Evolutionary conservation across 352 stramenopile genomes (phyloP).

Genomic region (Aphanomyces invadans): DNA sequence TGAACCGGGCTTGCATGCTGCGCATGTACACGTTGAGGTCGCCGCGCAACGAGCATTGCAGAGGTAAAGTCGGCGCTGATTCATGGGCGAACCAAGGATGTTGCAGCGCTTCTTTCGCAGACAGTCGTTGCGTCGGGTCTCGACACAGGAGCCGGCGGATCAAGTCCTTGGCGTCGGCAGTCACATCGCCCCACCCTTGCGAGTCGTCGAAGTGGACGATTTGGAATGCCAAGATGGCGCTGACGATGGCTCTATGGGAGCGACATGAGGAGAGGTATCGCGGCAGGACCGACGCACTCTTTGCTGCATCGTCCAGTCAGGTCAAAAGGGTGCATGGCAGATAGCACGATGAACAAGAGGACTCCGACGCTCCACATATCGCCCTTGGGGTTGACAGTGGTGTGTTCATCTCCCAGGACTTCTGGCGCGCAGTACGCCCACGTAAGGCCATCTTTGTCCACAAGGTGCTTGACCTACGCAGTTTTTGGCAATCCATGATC

Average conservation of each 20-base stretch:
- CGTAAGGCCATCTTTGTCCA: conserved; percentile 37
- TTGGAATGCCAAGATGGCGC: conserved; percentile 34
- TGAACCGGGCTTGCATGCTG: conserved; percentile 58
- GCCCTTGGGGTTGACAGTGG: conserved; percentile 39
- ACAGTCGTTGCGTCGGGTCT: conserved; percentile 38
- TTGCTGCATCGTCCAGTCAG: conserved; percentile 51
- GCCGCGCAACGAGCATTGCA: conserved; percentile 42
- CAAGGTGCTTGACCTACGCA: conserved; percentile 35
- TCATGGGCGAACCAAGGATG: conserved; percentile 41
- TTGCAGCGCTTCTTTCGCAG: conserved; percentile 38
- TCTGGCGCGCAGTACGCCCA: conserved; percentile 43
- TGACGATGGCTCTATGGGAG: conserved; percentile 40
- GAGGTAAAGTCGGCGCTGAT: conserved; percentile 31
- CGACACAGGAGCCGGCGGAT: conserved; percentile 33
- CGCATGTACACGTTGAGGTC: conserved; percentile 47
- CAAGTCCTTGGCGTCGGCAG: conserved; percentile 39
- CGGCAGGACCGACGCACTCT: conserved; percentile 32
- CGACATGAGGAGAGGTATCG: background rate
- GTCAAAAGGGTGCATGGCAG: conserved; percentile 68
- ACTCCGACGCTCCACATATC: conserved; percentile 86
- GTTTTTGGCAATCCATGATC: background rate
- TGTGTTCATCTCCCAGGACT: conserved; percentile 31
- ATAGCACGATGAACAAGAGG: conserved; percentile 85
- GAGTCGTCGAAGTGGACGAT: conserved; percentile 31
- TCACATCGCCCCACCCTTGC: conserved; percentile 35